A percentile compares a stretch with the other conserved stretches of the same genome.
Evolutionary conservation across 129 eudicot genomes (phyloP).

Genomic region (Logfia minima): DNA sequence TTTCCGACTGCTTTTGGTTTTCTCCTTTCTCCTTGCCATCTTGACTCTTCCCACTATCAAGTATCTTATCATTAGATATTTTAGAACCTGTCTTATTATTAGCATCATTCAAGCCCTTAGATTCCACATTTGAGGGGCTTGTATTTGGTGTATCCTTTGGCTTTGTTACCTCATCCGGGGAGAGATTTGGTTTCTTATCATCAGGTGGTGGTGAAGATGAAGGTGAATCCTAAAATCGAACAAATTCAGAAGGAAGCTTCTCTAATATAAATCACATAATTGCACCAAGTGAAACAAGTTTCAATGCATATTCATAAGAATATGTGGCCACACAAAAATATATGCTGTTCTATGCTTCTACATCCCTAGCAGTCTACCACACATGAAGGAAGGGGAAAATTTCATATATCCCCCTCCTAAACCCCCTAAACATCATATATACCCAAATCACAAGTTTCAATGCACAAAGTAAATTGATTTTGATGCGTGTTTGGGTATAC

Average conservation of each 20-base stretch:
- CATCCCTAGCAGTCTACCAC: neutral
- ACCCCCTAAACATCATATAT: neutral
- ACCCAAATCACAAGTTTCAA: neutral
- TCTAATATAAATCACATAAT: neutral
- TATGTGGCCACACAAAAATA: neutral
- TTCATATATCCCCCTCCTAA: neutral
- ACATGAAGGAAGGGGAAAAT: neutral
- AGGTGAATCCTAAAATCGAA: constrained; percentile 25
- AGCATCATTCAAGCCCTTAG: constrained; percentile 21
- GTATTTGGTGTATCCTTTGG: constrained; percentile 13
- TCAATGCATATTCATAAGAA: neutral
- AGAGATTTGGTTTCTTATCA: constrained; percentile 17
- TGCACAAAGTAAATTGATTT: neutral
- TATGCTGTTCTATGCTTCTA: neutral
- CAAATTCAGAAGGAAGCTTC: neutral
- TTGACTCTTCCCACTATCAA: constrained; percentile 18
- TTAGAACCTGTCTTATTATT: constrained; percentile 5
- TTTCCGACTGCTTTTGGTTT: constrained; percentile 1
- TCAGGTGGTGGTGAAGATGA: constrained; percentile 18
- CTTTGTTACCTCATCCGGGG: constrained; percentile 16
- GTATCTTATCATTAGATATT: constrained; percentile 19
- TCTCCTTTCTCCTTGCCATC: constrained; percentile 11
- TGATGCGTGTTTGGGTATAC: neutral
- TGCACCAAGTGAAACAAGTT: constrained; percentile 5
- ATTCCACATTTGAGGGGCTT: constrained; percentile 21